Base-by-base conservation (phyloP, 1,139 yeast genomes). In the Sugiyamaella japonica region DNA sequence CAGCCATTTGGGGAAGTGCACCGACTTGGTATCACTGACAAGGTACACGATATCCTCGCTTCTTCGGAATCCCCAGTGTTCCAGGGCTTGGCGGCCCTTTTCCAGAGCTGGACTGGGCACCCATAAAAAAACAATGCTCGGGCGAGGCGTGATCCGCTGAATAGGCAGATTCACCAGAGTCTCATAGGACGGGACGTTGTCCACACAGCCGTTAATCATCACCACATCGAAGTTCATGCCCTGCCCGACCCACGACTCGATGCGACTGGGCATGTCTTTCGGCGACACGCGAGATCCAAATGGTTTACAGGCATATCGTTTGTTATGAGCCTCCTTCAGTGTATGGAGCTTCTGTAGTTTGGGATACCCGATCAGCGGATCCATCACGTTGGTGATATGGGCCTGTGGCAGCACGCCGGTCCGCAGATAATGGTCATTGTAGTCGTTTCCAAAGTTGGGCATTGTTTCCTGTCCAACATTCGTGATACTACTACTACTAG, bases 51-150 rank as follows among this genome's bases (percentile, higher is more conserved):
- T 76, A 66, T 90, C 97, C 70, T 91, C 98, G 16, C 95, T 85
- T 63, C 97, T 78, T 64, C 97, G 79, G 66, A 89, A 90, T 66
- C 88, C 89, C 72, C 76, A 72, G 77, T 84, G 53, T 82, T 83
- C 85, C 85, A 89, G 15, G 56, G 68, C 67, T 52, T 61, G 53
- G 67, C 77, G 56, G 75, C 85, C 65, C 76, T 78, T 63, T 76
- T 85, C 67, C 80, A 77, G 61, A 20, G 86, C 84, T 3, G 88
- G 81, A 3, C 68, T 65, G 3, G 93, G 83, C 0, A 95, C 86
- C 97, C 97, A 91, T 52, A 91, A 78, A 64, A 87, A 89, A 40
- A 89, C 70, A 58, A 89, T 84, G 1, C 97, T 95, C 0, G 97
- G 97, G 58, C 85, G 85, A 1, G 96, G 80, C 56, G 95, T 84